Evolutionary conservation across 345 rosid species (phyloP).

Genomic region (Eucalyptus victrix): DNA sequence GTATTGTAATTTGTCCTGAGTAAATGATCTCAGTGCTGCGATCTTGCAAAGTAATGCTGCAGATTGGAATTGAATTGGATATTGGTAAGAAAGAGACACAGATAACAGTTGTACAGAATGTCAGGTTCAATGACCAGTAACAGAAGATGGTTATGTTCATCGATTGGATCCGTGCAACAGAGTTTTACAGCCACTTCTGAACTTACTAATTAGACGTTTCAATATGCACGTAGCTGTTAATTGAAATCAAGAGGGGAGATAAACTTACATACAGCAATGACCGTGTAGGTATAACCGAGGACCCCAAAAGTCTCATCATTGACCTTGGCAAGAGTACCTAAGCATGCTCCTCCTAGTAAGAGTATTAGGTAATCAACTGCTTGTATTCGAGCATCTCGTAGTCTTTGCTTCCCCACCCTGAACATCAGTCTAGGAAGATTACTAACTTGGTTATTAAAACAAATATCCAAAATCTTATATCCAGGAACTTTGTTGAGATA

Average conservation of each 20-base stretch:
- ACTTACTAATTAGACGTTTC: background rate
- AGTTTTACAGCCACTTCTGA: background rate
- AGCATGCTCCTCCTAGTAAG: constrained; percentile 82
- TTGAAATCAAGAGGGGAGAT: background rate
- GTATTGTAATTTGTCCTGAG: constrained; percentile 61
- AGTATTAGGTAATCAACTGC: constrained; percentile 59
- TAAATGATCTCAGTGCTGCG: constrained; percentile 67
- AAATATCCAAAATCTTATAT: background rate
- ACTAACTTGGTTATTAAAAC: background rate
- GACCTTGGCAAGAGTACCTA: constrained; percentile 79
- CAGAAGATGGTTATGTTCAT: background rate
- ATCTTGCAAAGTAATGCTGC: constrained; percentile 81
- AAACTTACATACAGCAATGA: constrained; percentile 83
- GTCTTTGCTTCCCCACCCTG: constrained; percentile 77
- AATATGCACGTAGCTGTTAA: background rate
- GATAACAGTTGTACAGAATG: background rate
- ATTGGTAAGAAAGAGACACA: background rate
- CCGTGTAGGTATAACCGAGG: constrained; percentile 69
- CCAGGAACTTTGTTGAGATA: background rate
- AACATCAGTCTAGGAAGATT: background rate
- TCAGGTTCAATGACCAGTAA: background rate
- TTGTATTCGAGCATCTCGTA: constrained; percentile 69
- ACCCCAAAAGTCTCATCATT: constrained; percentile 66
- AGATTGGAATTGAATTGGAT: background rate
- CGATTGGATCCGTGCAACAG: background rate